A percentile compares a stretch with the other conserved stretches of the same genome.
Conservation (phyloP, 441 rosid species). For the Macaranga tanarius region DNA sequence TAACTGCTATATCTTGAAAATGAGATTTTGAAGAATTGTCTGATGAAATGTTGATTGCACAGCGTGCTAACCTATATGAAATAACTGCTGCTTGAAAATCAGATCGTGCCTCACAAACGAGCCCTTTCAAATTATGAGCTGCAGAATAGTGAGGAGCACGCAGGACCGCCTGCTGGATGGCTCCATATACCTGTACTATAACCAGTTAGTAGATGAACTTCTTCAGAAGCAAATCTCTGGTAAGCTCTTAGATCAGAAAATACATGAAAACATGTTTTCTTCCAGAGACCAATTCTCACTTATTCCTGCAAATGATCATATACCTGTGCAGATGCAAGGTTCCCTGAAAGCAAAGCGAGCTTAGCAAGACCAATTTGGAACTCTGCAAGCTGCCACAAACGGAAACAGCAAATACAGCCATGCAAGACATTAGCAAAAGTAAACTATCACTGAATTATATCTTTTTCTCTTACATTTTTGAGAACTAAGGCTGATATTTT, state of each 20-base stretch:
- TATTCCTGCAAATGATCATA: constrained; percentile 11
- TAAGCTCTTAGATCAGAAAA: background rate
- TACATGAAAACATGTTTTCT: background rate
- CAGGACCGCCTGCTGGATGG: constrained; percentile 87
- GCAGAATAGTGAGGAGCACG: constrained; percentile 77
- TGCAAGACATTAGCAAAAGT: constrained; percentile 6
- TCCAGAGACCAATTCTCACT: background rate
- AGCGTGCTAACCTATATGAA: constrained; percentile 67
- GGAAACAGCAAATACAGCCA: constrained; percentile 17
- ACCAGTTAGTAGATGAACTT: constrained; percentile 21
- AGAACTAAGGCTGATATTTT: background rate
- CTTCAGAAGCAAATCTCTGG: background rate
- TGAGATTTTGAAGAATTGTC: constrained; percentile 41
- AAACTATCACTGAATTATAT: background rate
- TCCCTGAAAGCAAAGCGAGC: constrained; percentile 69
- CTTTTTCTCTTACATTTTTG: background rate
- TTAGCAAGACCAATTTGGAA: constrained; percentile 90
- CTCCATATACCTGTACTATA: constrained; percentile 70
- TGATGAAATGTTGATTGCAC: constrained; percentile 46
- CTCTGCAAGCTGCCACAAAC: constrained; percentile 71
- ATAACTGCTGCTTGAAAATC: constrained; percentile 63
- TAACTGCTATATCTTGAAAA: constrained; percentile 56
- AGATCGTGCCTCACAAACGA: constrained; percentile 73
- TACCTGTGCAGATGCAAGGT: constrained; percentile 87
- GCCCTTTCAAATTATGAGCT: constrained; percentile 82